phyloP scores from a whole-genome alignment of 1,284 basidiomycete species.

The Rhodotorula mucilaginosa region DNA sequence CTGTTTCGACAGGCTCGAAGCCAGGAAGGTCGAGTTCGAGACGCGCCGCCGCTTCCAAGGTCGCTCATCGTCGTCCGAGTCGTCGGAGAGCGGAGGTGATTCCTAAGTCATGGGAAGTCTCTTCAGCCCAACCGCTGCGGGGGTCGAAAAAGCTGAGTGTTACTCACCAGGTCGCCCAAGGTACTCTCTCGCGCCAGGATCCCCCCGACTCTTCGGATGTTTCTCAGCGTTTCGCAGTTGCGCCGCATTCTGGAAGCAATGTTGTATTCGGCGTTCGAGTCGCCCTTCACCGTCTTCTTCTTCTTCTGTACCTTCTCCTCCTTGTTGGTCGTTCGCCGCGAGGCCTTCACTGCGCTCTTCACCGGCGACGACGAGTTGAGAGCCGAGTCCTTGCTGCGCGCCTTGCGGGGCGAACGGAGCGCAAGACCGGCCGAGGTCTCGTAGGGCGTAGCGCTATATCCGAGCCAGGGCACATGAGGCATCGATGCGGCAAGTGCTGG shows the following conservation, averaged over 20 bases:
- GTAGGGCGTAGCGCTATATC: slow-evolving; percentile 11
- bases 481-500: slow-evolving; percentile 26
- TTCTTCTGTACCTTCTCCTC: neutral
- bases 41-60: slow-evolving; percentile 3
- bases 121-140: neutral
- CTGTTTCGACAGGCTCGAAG: neutral
- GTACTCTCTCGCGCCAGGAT: slow-evolving; percentile 15
- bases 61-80: slow-evolving; percentile 10
- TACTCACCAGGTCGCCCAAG: slow-evolving; percentile 6
- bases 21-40: neutral
- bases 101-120: too few species aligned
- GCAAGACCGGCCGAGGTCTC: neutral
- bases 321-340: neutral
- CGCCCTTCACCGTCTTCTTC: neutral
- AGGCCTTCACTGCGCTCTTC: too few species aligned
- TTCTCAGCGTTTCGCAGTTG: slow-evolving; percentile 31
- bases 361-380: neutral
- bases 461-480: slow-evolving; percentile 29
- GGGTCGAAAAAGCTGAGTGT: too few species aligned
- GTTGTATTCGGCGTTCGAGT: neutral
- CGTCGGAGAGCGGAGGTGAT: neutral
- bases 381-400: slow-evolving; percentile 4
- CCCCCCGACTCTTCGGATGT: slow-evolving; percentile 22
- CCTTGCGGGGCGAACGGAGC: neutral
- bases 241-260: slow-evolving; percentile 27